phyloP scores from a whole-genome alignment of 78 protist genomes.

The Trichosphaerium sp. region DNA sequence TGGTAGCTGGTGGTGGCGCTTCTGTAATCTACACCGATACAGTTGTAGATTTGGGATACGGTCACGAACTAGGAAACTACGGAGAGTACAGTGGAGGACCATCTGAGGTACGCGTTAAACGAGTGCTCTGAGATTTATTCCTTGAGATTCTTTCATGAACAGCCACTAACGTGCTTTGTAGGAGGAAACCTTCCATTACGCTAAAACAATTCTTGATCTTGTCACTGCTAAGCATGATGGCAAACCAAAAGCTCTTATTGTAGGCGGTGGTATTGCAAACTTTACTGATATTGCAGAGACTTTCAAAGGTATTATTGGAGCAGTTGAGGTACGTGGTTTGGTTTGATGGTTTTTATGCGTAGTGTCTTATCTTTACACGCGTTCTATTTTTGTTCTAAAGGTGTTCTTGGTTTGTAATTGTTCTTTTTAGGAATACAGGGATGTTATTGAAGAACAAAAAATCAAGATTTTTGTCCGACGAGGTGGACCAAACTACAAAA shows the following conservation, averaged over 20 bases:
- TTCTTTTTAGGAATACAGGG: constrained; percentile 41
- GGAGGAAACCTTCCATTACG: constrained; percentile 39
- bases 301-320: constrained; percentile 75
- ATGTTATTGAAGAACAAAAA: constrained; percentile 6
- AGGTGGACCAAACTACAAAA: constrained; percentile 91
- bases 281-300: constrained; percentile 87
- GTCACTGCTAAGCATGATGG: constrained; percentile 10
- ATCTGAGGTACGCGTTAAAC: constrained; percentile 39
- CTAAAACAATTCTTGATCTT: constrained; percentile 35
- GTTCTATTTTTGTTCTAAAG: not conserved
- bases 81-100: constrained; percentile 90
- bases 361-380: too few species aligned
- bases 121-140: too few species aligned
- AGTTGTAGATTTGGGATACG: constrained; percentile 59
- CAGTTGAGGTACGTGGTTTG: too few species aligned
- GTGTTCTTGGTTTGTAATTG: not conserved
- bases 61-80: constrained; percentile 72
- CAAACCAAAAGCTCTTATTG: constrained; percentile 48
- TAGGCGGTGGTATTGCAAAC: constrained; percentile 94
- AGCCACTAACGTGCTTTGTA: not conserved
- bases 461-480: constrained; percentile 74
- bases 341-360: too few species aligned
- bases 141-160: not conserved
- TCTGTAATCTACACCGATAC: constrained; percentile 88
- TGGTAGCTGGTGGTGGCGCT: constrained; percentile 97